phyloP scores from a whole-genome alignment of 2,329 filamentous ascomycete genomes.

The Penicillium griseofulvum region DNA sequence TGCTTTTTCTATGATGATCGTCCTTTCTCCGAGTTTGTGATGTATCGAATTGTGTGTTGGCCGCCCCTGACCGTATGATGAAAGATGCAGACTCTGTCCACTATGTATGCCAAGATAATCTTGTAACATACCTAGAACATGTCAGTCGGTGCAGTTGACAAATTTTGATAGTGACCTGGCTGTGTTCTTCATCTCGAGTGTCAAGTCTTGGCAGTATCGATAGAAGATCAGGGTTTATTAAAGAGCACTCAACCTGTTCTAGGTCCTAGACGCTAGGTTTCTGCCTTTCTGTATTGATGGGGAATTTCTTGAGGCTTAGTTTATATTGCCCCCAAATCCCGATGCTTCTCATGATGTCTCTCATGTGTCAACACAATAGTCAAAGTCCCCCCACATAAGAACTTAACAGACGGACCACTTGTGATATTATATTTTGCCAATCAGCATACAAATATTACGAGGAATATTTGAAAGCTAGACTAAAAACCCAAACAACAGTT shows the following conservation, averaged over 20 bases:
- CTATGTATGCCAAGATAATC: background rate
- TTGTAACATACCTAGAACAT: background rate
- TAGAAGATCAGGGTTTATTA: background rate
- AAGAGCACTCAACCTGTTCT: background rate
- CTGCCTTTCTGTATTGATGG: no score
- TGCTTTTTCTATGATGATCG: background rate
- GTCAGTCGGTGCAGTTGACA: background rate
- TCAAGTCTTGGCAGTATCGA: background rate
- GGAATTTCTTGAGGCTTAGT: background rate
- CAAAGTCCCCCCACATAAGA: background rate
- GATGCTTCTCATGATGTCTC: background rate
- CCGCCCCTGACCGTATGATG: constrained; percentile 4
- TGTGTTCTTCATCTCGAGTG: constrained; percentile 4
- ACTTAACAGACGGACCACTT: background rate
- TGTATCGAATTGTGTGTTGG: constrained; percentile 1
- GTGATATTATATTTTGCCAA: background rate
- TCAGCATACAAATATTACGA: background rate
- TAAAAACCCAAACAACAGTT: background rate
- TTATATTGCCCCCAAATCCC: background rate
- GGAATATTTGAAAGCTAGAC: background rate
- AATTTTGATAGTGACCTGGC: constrained; percentile 1
- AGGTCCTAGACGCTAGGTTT: background rate
- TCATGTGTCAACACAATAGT: background rate
- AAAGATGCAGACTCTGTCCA: background rate
- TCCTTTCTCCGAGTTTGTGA: constrained; percentile 9